Evolutionary conservation across 768 basidiomycete genomes (phyloP).

Genomic region (Amanita pseudoporphyria): DNA sequence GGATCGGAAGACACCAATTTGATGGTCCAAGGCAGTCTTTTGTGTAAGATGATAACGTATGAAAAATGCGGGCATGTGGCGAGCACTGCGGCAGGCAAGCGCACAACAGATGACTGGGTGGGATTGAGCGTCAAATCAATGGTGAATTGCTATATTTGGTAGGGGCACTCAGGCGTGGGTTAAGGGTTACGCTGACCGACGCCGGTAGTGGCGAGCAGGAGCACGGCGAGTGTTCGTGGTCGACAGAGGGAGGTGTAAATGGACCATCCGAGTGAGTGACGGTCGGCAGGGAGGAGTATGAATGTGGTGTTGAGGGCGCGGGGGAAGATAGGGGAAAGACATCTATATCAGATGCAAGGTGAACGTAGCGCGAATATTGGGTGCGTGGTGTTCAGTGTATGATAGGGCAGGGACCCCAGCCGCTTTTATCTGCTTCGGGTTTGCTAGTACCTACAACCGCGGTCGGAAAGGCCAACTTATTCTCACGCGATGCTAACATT

Average conservation of each 20-base stretch:
- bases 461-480: too few relatives aligned
- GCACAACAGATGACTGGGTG: background rate
- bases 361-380: conserved; percentile 14
- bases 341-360: conserved; percentile 12
- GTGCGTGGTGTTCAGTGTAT: too few relatives aligned
- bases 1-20: conserved; percentile 7
- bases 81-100: background rate
- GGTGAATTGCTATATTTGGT: background rate
- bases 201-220: conserved; percentile 12
- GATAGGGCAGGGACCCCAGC: too few relatives aligned
- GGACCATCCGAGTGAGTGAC: conserved; percentile 9
- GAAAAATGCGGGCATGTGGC: conserved; percentile 3
- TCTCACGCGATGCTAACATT: too few relatives aligned
- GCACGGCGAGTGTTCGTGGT: conserved; percentile 11
- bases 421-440: conserved; percentile 5
- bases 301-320: conserved; percentile 12
- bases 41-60: conserved; percentile 1
- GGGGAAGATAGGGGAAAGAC: conserved; percentile 10
- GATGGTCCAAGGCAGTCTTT: conserved; percentile 5
- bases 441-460: background rate
- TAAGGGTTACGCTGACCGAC: conserved; percentile 6
- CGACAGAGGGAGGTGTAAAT: conserved; percentile 11
- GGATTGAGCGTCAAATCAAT: background rate
- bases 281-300: conserved; percentile 12
- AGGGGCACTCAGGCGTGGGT: conserved; percentile 10